Evolutionary conservation across 2,329 filamentous ascomycete species (phyloP), one percentile per base, ranked within the genome.

Genomic region (Xylariales sp.): DNA sequence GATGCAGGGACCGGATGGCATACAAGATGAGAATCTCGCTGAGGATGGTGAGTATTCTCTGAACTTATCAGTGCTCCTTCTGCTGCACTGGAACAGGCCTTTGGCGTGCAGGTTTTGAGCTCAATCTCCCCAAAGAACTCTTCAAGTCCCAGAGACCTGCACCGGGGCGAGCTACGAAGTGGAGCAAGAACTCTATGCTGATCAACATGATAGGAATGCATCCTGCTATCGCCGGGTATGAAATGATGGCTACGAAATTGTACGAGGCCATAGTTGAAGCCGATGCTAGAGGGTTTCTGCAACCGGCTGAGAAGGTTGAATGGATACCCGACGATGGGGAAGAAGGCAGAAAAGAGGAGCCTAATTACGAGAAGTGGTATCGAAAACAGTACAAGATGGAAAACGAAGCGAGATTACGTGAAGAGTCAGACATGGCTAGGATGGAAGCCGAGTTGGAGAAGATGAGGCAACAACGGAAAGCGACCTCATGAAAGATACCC

Each of bases 211-310:
- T 27, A 24, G 42, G 36, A 2, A 39, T 35, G 42, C 58, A 60
- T 34, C 58, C 58, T 5, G 53, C 51, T 16, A 58, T 52, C 10
- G 42, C 58, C 14, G 58, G 58, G 8, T 60, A 60, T 40, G 56
- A 59, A 36, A 59, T 59, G 56, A 60, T 60, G 58, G 57, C 51
- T 11, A 58, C 57, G 25, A 59, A 58, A 44, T 49, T 59, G 51
- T 59, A 55, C 44, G 45, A 59, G 18, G 57, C 57, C 19, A 59
- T 60, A 10, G 34, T 60, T 10, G 57, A 60, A 43, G 57, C 57
- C 3, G 57, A 60, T 43, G 52, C 57, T 12, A 47, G 40, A 28
- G 57, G 57, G 4, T 59, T 55, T 32, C 44, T 60, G 22, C 57
- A 59, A 40, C 47, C 52, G 3, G 51, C 57, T 3, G 56, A 57